Percentiles rank a stretch among this genome's conserved stretches.
Conservation (phyloP, 2,329 filamentous ascomycete species). For the Ceratocystiopsis minuta region DNA sequence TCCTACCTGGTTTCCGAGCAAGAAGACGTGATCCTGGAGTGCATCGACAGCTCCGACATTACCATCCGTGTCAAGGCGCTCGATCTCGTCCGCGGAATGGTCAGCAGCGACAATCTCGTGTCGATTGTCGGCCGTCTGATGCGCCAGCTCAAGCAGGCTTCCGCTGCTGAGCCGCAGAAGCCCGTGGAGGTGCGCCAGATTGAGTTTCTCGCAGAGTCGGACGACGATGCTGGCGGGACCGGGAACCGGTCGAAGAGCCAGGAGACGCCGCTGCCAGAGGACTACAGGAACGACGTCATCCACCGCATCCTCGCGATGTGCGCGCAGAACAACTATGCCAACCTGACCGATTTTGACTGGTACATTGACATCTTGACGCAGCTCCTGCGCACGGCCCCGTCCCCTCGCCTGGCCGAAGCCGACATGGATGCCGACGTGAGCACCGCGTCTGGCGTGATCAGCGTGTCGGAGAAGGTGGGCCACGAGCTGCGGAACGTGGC, state of each 20-base stretch:
- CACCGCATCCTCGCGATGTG: conserved; percentile 75
- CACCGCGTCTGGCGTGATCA: conserved; percentile 25
- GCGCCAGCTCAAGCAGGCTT: conserved; percentile 60
- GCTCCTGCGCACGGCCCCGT: conserved; percentile 53
- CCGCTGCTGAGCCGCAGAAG: conserved; percentile 25
- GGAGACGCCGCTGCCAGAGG: conserved; percentile 54
- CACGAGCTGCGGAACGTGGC: conserved; percentile 77
- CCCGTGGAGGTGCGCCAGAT: conserved; percentile 26
- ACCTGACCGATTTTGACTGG: conserved; percentile 88
- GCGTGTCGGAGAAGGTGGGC: conserved; percentile 49
- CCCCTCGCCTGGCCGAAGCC: conserved; percentile 23
- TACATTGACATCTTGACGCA: conserved; percentile 83
- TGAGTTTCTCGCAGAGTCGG: conserved; percentile 26
- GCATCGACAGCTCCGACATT: conserved; percentile 88
- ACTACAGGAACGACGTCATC: conserved; percentile 74
- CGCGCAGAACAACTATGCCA: conserved; percentile 70
- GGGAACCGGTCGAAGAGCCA: conserved; percentile 19
- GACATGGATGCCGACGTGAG: conserved; percentile 2
- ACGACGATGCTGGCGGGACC: conserved; percentile 28
- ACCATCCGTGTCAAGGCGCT: conserved; percentile 87
- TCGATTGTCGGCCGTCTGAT: conserved; percentile 74
- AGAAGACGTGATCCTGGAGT: conserved; percentile 90
- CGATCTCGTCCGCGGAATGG: conserved; percentile 85
- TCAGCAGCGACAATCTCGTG: conserved; percentile 69
- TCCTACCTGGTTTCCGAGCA: conserved; percentile 78